These are phyloP conservation scores for Yamadazyma membranifaciens DNA, from an alignment of 1,139 yeast species.

Conservation along the genomic window DNA sequence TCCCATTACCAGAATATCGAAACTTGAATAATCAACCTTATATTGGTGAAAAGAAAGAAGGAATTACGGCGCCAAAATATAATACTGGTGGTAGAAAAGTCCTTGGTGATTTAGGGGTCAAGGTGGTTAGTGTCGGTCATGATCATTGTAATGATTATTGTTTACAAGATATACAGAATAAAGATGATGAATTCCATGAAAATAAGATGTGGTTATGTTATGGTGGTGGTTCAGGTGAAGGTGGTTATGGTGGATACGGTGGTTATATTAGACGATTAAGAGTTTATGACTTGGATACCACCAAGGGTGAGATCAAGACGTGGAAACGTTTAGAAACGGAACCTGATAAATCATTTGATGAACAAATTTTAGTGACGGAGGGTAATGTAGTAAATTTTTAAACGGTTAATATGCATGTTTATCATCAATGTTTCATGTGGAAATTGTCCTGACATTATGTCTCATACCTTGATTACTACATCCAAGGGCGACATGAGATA, in stretches of 20 bases:
- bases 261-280: conserved; percentile 78
- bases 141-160: conserved; percentile 95
- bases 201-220: conserved; percentile 79
- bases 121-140: conserved; percentile 81
- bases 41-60: conserved; percentile 67
- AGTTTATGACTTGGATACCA: conserved; percentile 62
- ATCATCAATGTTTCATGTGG: background rate
- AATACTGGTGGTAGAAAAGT: conserved; percentile 64
- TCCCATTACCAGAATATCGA: conserved; percentile 83
- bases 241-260: conserved; percentile 92
- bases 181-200: conserved; percentile 19
- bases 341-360: conserved; percentile 53
- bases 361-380: conserved; percentile 52
- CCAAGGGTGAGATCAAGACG: conserved; percentile 51
- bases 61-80: conserved; percentile 71
- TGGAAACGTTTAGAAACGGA: conserved; percentile 70
- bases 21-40: conserved; percentile 40
- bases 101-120: conserved; percentile 62
- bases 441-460: too few species aligned
- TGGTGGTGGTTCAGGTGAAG: conserved; percentile 93
- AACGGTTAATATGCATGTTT: too few species aligned
- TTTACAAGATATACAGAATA: conserved; percentile 42
- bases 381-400: conserved; percentile 36
- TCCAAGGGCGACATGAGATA: background rate
- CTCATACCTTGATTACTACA: too few species aligned